Base-by-base conservation (phyloP, 75 land plant genomes). In the Selaginella tamariscina region DNA sequence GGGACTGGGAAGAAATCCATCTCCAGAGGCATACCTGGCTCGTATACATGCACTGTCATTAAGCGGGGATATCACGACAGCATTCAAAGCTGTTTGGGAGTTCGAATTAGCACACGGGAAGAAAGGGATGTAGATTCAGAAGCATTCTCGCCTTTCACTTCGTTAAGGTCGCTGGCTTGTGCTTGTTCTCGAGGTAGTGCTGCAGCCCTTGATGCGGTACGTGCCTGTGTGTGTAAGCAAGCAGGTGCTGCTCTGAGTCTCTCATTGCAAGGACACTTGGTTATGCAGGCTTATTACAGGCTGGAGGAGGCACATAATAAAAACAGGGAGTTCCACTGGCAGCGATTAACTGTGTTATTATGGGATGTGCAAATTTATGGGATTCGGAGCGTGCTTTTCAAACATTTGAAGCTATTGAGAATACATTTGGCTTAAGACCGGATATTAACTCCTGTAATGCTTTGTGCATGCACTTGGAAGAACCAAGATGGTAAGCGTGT, bases 361-460 rank as follows among this genome's bases (percentile, higher is more conserved):
- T 81, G 55, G 98, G 98, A 31, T 93, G 96, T 80, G 82, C 96
- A 29, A 85, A 93, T 63, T 78, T 82, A 55, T 93, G 98, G 98
- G 98, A 93, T 71, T 73, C 81, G 65, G 91, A 93, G 22, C 84
- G 98, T 24, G 96, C 91, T 54, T 93, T 86, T 65, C 90, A 93
- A 59, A 93, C 98, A 5, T 93, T 93, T 78, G 89, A 85, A 68
- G 88, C 98, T 8, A 89, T 93, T 1, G 72, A 68, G 27, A 68
- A 71, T 27, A 66, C 76, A 26, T 84, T 89, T 81, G 91, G 82
- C 27, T 70, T 89, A 77, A 80, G 80, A 18, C 95, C 91, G 31
- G 72, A 93, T 72, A 76, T 89, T n/a, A 88, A 89, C 60, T 93
- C 98, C 1, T 86, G 83, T 67, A 93, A 93, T 82, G 91, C 98